Percentiles rank a stretch among this genome's conserved stretches.
phyloP scores from a whole-genome alignment of 2,329 filamentous ascomycete genomes.

The Thelonectria olida region DNA sequence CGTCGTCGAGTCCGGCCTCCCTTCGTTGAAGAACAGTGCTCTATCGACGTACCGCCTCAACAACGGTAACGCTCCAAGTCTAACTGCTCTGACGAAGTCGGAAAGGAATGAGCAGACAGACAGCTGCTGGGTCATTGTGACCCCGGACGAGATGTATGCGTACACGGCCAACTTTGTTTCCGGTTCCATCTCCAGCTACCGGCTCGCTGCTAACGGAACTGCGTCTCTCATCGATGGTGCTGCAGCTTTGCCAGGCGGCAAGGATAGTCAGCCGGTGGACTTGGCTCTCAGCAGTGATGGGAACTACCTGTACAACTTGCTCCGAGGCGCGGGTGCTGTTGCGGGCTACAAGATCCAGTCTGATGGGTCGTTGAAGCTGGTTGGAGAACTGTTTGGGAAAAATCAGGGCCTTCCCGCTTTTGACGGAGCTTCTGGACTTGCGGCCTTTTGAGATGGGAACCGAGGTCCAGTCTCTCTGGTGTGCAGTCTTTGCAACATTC shows the following conservation, averaged over 20 bases:
- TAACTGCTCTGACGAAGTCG: conserved; percentile 2
- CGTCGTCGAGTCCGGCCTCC: conserved; percentile 12
- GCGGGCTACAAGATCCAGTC: conserved; percentile 27
- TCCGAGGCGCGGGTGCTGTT: conserved; percentile 31
- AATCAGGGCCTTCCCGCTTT: not conserved
- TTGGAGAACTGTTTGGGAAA: conserved; percentile 29
- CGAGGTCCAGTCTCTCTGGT: too few relatives aligned
- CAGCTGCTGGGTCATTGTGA: conserved; percentile 33
- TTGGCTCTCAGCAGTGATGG: conserved; percentile 31
- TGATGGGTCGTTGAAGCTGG: conserved; percentile 29
- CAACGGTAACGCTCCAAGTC: not conserved
- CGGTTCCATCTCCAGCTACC: conserved; percentile 32
- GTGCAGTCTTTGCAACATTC: not conserved
- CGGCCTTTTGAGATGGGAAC: not conserved
- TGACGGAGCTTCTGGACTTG: not conserved
- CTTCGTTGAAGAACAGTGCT: conserved; percentile 3
- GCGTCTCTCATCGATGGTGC: conserved; percentile 22
- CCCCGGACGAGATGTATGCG: conserved; percentile 25
- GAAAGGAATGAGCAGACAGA: conserved; percentile 25
- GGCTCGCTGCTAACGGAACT: conserved; percentile 23
- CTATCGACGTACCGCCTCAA: conserved; percentile 8
- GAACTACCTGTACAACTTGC: conserved; percentile 30
- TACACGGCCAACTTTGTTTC: conserved; percentile 34
- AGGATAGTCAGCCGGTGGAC: conserved; percentile 28
- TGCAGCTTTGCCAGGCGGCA: conserved; percentile 26